Evolutionary conservation across 331 rosid genomes (phyloP).

Genomic region (Malus hybrid): DNA sequence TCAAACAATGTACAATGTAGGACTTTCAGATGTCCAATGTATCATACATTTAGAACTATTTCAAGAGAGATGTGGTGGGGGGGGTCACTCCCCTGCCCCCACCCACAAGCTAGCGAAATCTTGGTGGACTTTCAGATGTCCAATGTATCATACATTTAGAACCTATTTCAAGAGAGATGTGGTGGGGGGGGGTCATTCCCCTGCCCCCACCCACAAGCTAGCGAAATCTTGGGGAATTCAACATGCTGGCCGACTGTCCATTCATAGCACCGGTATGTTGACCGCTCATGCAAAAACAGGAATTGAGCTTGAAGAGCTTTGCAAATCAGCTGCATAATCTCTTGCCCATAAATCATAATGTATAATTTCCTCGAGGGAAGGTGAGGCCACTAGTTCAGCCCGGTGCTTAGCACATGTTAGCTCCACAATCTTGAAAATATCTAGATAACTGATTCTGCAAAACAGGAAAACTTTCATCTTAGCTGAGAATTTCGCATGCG

Average conservation of each 20-base stretch:
- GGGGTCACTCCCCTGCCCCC: neutral
- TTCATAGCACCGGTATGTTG: neutral
- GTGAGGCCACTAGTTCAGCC: conserved; percentile 45
- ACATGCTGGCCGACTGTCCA: neutral
- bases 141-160: neutral
- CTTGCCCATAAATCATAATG: conserved; percentile 86
- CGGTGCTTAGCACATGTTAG: conserved; percentile 69
- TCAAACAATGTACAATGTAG: too few relatives aligned
- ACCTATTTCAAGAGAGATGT: neutral
- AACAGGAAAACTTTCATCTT: neutral
- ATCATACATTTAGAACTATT: neutral
- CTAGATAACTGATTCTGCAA: conserved; percentile 78
- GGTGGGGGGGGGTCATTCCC: too few relatives aligned
- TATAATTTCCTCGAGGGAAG: conserved; percentile 90
- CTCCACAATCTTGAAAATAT: conserved; percentile 85
- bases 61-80: too few relatives aligned
- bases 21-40: too few relatives aligned
- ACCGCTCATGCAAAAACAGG: conserved; percentile 49
- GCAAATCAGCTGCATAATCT: conserved; percentile 62
- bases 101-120: neutral
- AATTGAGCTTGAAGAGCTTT: conserved; percentile 23
- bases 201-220: neutral
- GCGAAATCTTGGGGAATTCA: neutral
- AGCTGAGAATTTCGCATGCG: neutral
- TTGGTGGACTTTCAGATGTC: neutral